A percentile compares a stretch with the other conserved stretches of the same genome.
Conservation (phyloP, 1,284 basidiomycete genomes). For the Ceratobasidium sp. region DNA sequence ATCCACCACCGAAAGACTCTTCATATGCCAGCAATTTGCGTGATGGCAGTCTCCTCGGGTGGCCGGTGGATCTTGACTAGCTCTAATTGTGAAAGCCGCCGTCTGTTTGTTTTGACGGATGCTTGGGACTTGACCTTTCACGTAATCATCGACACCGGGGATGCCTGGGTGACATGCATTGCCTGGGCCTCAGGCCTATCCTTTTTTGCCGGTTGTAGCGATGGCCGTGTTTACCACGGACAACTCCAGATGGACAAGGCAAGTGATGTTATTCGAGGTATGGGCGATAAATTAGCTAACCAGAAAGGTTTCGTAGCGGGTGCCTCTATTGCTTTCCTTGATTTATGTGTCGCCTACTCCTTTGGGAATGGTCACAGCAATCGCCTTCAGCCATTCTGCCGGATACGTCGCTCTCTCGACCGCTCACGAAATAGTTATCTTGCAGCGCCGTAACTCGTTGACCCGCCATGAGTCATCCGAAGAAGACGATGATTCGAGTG, state of each 20-base stretch:
- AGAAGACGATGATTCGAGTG: no score
- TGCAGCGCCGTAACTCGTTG: no score
- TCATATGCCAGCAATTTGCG: not conserved
- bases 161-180: not conserved
- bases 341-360: not conserved
- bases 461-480: no score
- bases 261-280: no score
- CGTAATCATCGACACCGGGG: not conserved
- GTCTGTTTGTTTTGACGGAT: not conserved
- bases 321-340: not conserved
- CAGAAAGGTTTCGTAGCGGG: no score
- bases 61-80: not conserved
- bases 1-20: not conserved
- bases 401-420: not conserved
- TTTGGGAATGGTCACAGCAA: not conserved
- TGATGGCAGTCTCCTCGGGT: constrained; percentile 7
- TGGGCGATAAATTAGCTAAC: no score
- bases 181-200: not conserved
- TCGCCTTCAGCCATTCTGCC: not conserved
- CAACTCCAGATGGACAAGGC: not conserved
- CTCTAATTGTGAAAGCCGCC: not conserved
- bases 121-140: not conserved
- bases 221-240: not conserved
- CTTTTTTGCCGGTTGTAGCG: not conserved
- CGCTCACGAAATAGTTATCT: not conserved